phyloP scores from a whole-genome alignment of 2,329 filamentous ascomycete species.

The Fonsecaea pugnacius region DNA sequence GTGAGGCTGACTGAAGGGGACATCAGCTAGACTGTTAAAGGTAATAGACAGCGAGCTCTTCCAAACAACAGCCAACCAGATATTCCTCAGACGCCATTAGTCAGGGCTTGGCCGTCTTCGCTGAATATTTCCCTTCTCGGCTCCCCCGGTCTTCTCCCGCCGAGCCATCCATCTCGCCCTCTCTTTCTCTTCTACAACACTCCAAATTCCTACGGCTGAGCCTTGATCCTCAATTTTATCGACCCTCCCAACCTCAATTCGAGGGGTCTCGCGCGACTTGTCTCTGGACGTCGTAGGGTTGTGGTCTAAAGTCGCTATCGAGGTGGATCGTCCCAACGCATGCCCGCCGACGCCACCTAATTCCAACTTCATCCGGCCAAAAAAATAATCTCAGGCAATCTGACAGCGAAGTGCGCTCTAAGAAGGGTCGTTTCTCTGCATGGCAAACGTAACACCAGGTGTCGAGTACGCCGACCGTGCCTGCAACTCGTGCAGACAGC shows the following conservation, averaged over 20 bases:
- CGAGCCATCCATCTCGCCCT: slow-evolving; percentile 8
- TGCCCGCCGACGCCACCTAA: slow-evolving; percentile 15
- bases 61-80: neutral
- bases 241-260: neutral
- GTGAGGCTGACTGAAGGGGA: neutral
- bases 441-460: slow-evolving; percentile 22
- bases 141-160: slow-evolving; percentile 6
- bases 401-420: slow-evolving; percentile 13
- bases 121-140: slow-evolving; percentile 13
- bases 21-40: neutral
- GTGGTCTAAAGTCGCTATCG: slow-evolving; percentile 3
- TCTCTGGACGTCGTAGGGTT: slow-evolving; percentile 12
- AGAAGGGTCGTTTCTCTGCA: slow-evolving; percentile 15
- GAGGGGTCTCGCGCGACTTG: slow-evolving; percentile 11
- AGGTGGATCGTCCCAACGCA: neutral
- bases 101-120: neutral
- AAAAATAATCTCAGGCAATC: slow-evolving; percentile 15
- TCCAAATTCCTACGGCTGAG: slow-evolving; percentile 12
- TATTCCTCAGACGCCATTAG: neutral
- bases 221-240: slow-evolving; percentile 21
- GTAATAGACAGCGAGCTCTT: neutral
- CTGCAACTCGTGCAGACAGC: slow-evolving; percentile 33
- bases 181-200: slow-evolving; percentile 12
- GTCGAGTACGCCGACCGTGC: slow-evolving; percentile 27
- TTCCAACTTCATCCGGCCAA: slow-evolving; percentile 14